These are phyloP conservation scores for Starmerella bacillaris DNA, from an alignment of 805 yeast species.

Conservation along the genomic window DNA sequence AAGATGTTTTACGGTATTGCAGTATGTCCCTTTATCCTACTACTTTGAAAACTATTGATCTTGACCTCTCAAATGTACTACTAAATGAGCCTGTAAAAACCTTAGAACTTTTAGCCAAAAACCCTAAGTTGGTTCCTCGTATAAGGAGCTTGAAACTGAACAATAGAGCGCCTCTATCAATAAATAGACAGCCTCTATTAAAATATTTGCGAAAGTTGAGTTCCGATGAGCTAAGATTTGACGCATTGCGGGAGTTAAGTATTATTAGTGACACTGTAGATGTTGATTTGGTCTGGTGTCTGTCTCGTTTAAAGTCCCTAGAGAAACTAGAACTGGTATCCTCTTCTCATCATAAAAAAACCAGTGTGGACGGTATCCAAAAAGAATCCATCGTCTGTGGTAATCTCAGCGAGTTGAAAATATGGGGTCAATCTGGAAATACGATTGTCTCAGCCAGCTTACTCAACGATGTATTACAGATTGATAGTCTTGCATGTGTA, in stretches of 20 bases:
- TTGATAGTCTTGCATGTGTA: slow-evolving; percentile 4
- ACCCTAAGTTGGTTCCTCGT: slow-evolving; percentile 3
- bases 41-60: background rate
- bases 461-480: slow-evolving; percentile 1
- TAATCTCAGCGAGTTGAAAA: slow-evolving; percentile 1
- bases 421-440: slow-evolving; percentile 7
- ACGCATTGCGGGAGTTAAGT: slow-evolving; percentile 3
- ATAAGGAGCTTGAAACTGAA: slow-evolving; percentile 4
- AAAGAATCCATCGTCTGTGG: background rate
- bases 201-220: slow-evolving; percentile 4
- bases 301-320: slow-evolving; percentile 7
- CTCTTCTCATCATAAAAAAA: background rate
- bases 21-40: background rate
- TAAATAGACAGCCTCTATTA: slow-evolving; percentile 1
- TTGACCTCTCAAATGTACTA: slow-evolving; percentile 6
- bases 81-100: slow-evolving; percentile 5
- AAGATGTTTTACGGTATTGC: slow-evolving; percentile 5
- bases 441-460: slow-evolving; percentile 3
- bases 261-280: slow-evolving; percentile 9
- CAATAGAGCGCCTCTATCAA: slow-evolving; percentile 3
- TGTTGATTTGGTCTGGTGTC: slow-evolving; percentile 11
- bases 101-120: slow-evolving; percentile 1
- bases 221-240: background rate
- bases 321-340: slow-evolving; percentile 8
- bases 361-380: background rate